Evolutionary conservation across 805 yeast species (phyloP).

Genomic region (Starmerella powellii): DNA sequence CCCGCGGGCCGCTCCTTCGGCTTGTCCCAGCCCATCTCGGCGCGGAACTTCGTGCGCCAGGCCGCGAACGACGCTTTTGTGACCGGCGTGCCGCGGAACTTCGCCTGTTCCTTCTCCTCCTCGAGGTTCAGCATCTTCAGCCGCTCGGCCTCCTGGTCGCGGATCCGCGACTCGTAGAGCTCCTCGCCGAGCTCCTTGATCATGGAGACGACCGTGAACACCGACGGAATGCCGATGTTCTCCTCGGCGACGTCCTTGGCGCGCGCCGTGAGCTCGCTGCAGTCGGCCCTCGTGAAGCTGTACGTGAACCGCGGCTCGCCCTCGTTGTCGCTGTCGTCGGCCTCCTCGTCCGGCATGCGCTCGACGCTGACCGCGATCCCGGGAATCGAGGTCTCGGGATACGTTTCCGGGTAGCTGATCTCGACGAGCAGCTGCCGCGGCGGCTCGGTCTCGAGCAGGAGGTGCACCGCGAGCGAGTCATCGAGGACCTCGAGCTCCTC

Average conservation of each 20-base stretch:
- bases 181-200: conserved; percentile 74
- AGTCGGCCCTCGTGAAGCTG: conserved; percentile 37
- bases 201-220: conserved; percentile 64
- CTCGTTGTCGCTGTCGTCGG: conserved; percentile 38
- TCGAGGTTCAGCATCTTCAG: conserved; percentile 48
- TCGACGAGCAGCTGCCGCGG: conserved; percentile 44
- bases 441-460: conserved; percentile 58
- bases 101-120: conserved; percentile 76
- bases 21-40: conserved; percentile 59
- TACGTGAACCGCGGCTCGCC: conserved; percentile 30
- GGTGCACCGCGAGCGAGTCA: conserved; percentile 42
- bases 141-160: conserved; percentile 41
- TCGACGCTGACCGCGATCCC: conserved; percentile 16
- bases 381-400: conserved; percentile 62
- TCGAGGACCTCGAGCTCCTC: conserved; percentile 55
- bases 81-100: conserved; percentile 82
- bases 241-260: conserved; percentile 43
- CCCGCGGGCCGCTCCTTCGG: conserved; percentile 49
- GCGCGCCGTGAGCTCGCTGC: conserved; percentile 18
- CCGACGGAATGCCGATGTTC: conserved; percentile 81
- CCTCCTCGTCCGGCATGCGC: conserved; percentile 35
- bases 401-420: conserved; percentile 63
- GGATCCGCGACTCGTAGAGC: conserved; percentile 47
- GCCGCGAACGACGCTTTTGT: conserved; percentile 57
- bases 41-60: conserved; percentile 66